Percentiles rank a stretch among this genome's conserved stretches.
These are phyloP conservation scores for Hansenula anomala DNA, from an alignment of 1,139 yeast species.

Conservation along the genomic window DNA sequence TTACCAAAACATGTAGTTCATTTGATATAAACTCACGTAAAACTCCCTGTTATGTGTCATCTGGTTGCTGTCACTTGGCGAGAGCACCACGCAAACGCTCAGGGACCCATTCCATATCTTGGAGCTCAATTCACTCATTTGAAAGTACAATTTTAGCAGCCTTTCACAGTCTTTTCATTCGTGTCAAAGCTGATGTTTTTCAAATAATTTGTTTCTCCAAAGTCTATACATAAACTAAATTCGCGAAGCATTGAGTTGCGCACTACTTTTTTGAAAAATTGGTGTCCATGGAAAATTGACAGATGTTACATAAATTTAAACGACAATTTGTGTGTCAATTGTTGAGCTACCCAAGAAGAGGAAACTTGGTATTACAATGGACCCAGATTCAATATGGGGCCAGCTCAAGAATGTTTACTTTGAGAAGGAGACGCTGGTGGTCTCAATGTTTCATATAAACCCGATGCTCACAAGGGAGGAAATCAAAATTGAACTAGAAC, in stretches of 20 bases:
- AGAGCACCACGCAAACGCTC: constrained; percentile 36
- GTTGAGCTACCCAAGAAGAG: too few species aligned
- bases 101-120: constrained; percentile 54
- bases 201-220: too few species aligned
- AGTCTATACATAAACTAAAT: too few species aligned
- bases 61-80: constrained; percentile 25
- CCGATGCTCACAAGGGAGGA: constrained; percentile 14
- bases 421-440: constrained; percentile 7
- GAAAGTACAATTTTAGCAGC: too few species aligned
- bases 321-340: too few species aligned
- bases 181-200: too few species aligned
- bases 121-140: constrained; percentile 29
- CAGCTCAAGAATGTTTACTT: background rate
- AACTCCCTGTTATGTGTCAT: constrained; percentile 18
- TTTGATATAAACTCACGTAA: constrained; percentile 17
- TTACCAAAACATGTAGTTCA: too few species aligned
- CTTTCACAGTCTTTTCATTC: too few species aligned
- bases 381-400: constrained; percentile 9
- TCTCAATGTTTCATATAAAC: constrained; percentile 13
- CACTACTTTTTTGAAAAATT: background rate
- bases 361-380: too few species aligned
- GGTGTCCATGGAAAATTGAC: too few species aligned
- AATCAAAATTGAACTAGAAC: constrained; percentile 10
- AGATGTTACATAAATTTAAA: too few species aligned
- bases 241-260: background rate